Evolutionary conservation across 148 eudicot species (phyloP), one percentile per base, ranked within the genome.

Genomic region (Hydrangea macrophylla): DNA sequence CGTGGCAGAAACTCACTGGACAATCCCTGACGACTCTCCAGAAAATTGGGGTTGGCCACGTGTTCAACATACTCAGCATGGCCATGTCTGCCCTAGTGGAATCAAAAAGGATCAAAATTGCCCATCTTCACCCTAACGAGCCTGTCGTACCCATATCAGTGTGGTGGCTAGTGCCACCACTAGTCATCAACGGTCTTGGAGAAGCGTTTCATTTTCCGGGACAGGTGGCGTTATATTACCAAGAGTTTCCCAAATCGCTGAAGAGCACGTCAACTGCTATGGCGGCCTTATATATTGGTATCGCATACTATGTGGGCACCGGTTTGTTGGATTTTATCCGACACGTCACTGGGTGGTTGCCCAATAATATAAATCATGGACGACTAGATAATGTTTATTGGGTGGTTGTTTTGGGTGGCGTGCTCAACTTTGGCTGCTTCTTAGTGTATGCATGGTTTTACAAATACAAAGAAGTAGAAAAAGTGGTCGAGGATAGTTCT

Each of bases 151-250:
- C 72, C 55, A 55, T 82, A 64, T 82, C 80, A 3, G 89, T 66
- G 13, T 26, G 80, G 13, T 85, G 89, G 86, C 75, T 85, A 12
- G 80, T 85, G 5, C 76, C 80, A n/a, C 84, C 75, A 5, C 78
- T 85, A 3, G 73, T 62, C 6, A 45, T 82, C 10, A 56, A 72
- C 5, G 89, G 89, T 3, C 24, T 73, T 6, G 86, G 82, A 7
- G 83, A 80, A 58, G 89, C 89, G 8, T 82, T 85, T 56, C 79
- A 75, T 58, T 83, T 82, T 28, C 77, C 86, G 0, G 83, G 79
- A 44, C 70, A 80, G 28, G 24, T 72, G 9, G 55, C 65, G 8
- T 37, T 82, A 9, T 78, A 58, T 32, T 82, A 82, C 53, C 82
- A 78, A 42, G 85, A 82, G 37, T 82, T 78, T 65, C 85, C 85